A percentile compares a stretch with the other conserved stretches of the same genome.
Evolutionary conservation across 306 rosid genomes (phyloP).

Genomic region (Cyamopsis tetragonoloba): DNA sequence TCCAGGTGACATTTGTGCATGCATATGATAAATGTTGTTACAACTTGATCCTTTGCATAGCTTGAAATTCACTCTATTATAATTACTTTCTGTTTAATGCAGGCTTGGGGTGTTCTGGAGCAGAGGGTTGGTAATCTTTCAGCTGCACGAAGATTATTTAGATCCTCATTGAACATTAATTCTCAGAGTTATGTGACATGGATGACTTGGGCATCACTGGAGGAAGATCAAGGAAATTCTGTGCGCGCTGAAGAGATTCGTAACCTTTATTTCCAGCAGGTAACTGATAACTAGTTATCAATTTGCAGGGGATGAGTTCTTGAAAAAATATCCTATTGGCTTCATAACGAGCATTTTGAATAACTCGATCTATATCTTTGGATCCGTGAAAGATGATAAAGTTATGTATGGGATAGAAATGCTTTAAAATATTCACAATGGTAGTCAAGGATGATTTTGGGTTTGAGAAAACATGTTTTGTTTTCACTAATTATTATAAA

Average conservation of each 20-base stretch:
- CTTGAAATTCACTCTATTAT: background rate
- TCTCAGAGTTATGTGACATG: conserved; percentile 95
- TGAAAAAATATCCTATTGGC: background rate
- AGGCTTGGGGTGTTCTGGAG: conserved; percentile 99
- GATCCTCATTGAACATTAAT: conserved; percentile 74
- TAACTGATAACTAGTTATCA: conserved; percentile 20
- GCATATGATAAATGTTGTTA: conserved; percentile 18
- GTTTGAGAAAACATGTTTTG: too few relatives aligned
- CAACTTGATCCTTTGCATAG: background rate
- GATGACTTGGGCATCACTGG: conserved; percentile 98
- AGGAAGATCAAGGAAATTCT: conserved; percentile 90
- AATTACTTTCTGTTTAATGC: conserved; percentile 9
- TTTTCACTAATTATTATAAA: too few relatives aligned
- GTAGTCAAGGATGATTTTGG: too few relatives aligned
- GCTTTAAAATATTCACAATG: background rate
- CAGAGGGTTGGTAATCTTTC: conserved; percentile 73
- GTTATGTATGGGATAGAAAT: background rate
- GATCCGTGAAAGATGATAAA: background rate
- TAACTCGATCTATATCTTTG: background rate
- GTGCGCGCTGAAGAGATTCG: conserved; percentile 93
- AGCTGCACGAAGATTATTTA: conserved; percentile 77
- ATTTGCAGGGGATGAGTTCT: background rate
- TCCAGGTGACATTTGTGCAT: conserved; percentile 72
- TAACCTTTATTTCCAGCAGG: conserved; percentile 91
- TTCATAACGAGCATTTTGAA: background rate